Base-by-base conservation (phyloP, 495 filamentous ascomycete species). In the Penicillium bovifimosum region DNA sequence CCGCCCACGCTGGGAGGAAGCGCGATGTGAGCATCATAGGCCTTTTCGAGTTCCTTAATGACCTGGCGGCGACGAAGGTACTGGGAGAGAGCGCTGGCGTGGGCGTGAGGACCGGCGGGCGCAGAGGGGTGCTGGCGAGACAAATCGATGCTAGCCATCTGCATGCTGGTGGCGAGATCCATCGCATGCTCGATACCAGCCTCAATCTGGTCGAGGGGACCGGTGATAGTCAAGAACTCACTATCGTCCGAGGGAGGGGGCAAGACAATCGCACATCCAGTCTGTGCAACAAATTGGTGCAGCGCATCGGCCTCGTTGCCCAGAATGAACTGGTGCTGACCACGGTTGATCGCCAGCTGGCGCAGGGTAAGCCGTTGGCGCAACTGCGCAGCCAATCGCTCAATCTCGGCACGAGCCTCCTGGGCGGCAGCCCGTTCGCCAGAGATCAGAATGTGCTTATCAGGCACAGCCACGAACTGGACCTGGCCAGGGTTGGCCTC, bases 311-410 rank as follows among this genome's bases (percentile, higher is more conserved):
- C 88, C 47, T 81, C 75, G 33, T 93, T 83, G 33, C 89, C 90
- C 54, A 95, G 82, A 59, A 99, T 88, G 71, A 96, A 96, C 63
- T 90, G 90, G 66, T 96, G 92, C 35, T 86, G 83, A 16, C 85
- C 86, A 47, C 81, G 84, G 55, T 87, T 82, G 58, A 98, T 83
- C 0, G 81, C 76, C 36, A 91, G 63, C 64, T 91, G 81, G 33
- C 90, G 80, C 9, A 90, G 68, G 14, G 83, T 81, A 52, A 99
- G 70, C 53, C 78, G 78, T 27, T 79, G 80, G 51, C 80, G 82
- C 32, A 96, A 76, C 57, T 91, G 76, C 54, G 85, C 78, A 5
- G 84, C 88, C 34, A 82, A 78, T 14, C 79, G 82, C 61, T 96
- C 88, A 63, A 99, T 86, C 58, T 86, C 82, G 33, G 82, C 82